A percentile compares a stretch with the other conserved stretches of the same genome.
Conservation (phyloP, 1,139 yeast genomes). For the Sugiyamaella neomexicana region DNA sequence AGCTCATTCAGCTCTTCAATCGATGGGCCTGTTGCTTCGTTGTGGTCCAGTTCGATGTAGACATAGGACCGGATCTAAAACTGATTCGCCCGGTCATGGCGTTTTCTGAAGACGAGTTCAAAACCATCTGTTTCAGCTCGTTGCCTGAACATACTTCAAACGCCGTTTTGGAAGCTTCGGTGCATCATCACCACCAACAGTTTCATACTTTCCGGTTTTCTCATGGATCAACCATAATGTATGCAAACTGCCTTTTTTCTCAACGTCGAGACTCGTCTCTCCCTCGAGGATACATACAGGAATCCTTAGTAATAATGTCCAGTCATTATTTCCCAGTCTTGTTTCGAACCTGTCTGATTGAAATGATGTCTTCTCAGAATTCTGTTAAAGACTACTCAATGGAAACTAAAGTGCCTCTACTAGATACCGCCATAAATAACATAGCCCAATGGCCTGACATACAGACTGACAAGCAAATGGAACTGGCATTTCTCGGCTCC, state of each 20-base stretch:
- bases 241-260: conserved; percentile 34
- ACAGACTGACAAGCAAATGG: conserved; percentile 21
- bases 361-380: conserved; percentile 22
- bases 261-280: conserved; percentile 28
- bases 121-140: conserved; percentile 36
- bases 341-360: conserved; percentile 31
- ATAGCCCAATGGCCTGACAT: conserved; percentile 37
- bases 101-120: conserved; percentile 36
- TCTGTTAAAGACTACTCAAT: conserved; percentile 21
- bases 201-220: conserved; percentile 32
- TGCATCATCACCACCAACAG: conserved; percentile 14
- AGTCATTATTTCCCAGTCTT: conserved; percentile 31
- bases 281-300: conserved; percentile 35
- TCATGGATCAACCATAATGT: conserved; percentile 18
- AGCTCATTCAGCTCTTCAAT: conserved; percentile 23
- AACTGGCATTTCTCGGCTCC: conserved; percentile 35
- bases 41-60: conserved; percentile 41
- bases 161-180: conserved; percentile 12
- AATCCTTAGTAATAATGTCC: conserved; percentile 35
- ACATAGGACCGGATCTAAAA: conserved; percentile 41
- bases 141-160: conserved; percentile 34
- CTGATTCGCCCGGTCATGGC: conserved; percentile 34
- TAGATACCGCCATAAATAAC: conserved; percentile 35
- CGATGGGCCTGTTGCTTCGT: conserved; percentile 37
- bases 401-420: conserved; percentile 32